Conservation (phyloP, 1,284 basidiomycete species). For the Pseudozyma hubeiensis region DNA sequence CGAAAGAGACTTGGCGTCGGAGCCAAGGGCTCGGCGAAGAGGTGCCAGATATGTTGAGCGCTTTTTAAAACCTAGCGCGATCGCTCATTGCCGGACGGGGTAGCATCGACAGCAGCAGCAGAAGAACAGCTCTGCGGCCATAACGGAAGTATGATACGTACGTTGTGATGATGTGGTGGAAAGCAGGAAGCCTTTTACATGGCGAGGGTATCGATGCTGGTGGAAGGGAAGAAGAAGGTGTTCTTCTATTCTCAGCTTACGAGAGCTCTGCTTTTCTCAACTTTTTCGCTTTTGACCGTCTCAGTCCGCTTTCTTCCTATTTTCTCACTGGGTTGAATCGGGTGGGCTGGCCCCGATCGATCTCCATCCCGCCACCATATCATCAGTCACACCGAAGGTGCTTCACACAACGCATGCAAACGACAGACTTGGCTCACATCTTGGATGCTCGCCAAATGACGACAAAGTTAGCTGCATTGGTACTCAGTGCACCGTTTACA, state of each 20-base stretch:
- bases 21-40: constrained; percentile 57
- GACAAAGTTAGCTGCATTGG: neutral
- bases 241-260: constrained; percentile 8
- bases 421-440: too few relatives aligned
- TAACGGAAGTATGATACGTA: constrained; percentile 8
- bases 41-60: constrained; percentile 57
- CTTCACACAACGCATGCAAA: too few relatives aligned
- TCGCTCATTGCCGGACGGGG: constrained; percentile 51
- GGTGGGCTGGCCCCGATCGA: constrained; percentile 7
- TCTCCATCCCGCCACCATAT: neutral
- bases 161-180: neutral
- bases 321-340: too few relatives aligned
- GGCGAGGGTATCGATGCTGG: constrained; percentile 5
- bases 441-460: too few relatives aligned
- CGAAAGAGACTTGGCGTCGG: constrained; percentile 8
- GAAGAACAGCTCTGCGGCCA: neutral
- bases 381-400: too few relatives aligned
- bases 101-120: neutral
- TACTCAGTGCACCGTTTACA: too few relatives aligned
- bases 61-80: constrained; percentile 58
- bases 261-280: constrained; percentile 17
- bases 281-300: constrained; percentile 3
- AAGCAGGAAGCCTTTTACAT: constrained; percentile 17
- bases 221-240: neutral
- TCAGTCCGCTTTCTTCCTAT: constrained; percentile 4